phyloP scores from a whole-genome alignment of 2,329 filamentous ascomycete species.

The Amylocarpus encephaloides region DNA sequence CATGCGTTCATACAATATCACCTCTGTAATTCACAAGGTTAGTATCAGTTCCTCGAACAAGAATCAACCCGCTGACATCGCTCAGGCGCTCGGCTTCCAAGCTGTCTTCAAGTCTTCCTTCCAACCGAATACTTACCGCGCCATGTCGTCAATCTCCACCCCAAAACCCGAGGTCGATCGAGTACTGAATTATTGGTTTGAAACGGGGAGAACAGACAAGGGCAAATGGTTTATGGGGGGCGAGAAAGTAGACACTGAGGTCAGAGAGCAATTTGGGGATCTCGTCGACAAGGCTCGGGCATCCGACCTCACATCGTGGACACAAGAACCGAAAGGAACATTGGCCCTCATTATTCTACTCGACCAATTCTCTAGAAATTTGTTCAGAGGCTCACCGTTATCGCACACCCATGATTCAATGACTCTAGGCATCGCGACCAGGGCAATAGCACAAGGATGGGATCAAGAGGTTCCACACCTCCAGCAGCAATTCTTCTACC shows the following conservation, averaged over 20 bases:
- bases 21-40: too few relatives aligned
- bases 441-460: slow-evolving; percentile 27
- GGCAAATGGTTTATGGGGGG: slow-evolving; percentile 20
- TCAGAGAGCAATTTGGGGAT: slow-evolving; percentile 12
- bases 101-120: slow-evolving; percentile 12
- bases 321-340: slow-evolving; percentile 21
- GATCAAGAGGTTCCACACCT: slow-evolving; percentile 23
- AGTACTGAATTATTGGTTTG: slow-evolving; percentile 17
- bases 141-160: slow-evolving; percentile 15
- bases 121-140: slow-evolving; percentile 4
- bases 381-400: slow-evolving; percentile 30
- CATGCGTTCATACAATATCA: too few relatives aligned
- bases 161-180: slow-evolving; percentile 14
- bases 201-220: slow-evolving; percentile 2
- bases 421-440: slow-evolving; percentile 25
- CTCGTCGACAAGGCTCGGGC: slow-evolving; percentile 14
- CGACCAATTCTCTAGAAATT: slow-evolving; percentile 35
- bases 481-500: slow-evolving; percentile 31
- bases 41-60: too few relatives aligned
- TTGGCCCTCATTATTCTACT: slow-evolving; percentile 35
- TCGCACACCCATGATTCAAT: slow-evolving; percentile 31
- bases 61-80: too few relatives aligned
- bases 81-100: slow-evolving; percentile 16
- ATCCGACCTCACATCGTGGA: slow-evolving; percentile 14
- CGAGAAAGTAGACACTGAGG: slow-evolving; percentile 12